Evolutionary conservation across 2,329 filamentous ascomycete genomes (phyloP).

Genomic region (Penicillium aurantiogriseum): DNA sequence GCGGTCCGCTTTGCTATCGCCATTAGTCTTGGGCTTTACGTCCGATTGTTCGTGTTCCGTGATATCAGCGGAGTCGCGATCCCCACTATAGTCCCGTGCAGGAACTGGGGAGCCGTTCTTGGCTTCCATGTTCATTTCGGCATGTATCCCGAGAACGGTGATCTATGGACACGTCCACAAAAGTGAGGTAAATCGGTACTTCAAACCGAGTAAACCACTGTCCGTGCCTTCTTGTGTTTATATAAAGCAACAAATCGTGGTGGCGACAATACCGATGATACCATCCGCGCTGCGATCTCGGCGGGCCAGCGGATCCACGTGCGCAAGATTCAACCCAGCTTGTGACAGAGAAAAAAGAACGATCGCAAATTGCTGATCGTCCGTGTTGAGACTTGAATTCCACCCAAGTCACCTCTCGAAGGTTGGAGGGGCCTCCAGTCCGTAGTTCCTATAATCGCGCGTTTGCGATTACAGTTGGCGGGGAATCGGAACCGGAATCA

Average conservation of each 20-base stretch:
- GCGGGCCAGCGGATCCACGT: conserved; percentile 18
- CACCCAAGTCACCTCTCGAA: neutral
- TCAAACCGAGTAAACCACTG: conserved; percentile 1
- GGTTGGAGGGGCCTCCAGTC: neutral
- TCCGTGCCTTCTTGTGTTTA: conserved; percentile 6
- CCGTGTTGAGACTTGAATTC: neutral
- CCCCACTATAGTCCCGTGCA: conserved; percentile 39
- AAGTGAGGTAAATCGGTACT: neutral
- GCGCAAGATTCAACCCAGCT: conserved; percentile 10
- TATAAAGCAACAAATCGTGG: conserved; percentile 14
- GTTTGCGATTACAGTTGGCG: conserved; percentile 23
- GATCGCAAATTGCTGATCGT: conserved; percentile 7
- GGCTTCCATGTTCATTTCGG: conserved; percentile 33
- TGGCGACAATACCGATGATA: conserved; percentile 17
- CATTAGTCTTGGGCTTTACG: conserved; percentile 46
- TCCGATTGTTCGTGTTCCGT: conserved; percentile 40
- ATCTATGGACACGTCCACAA: conserved; percentile 6
- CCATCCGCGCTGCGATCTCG: conserved; percentile 20
- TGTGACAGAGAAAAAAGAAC: conserved; percentile 1
- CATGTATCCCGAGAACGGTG: conserved; percentile 23
- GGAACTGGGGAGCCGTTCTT: conserved; percentile 39
- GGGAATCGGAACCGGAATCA: conserved; percentile 14
- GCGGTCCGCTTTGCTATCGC: conserved; percentile 58
- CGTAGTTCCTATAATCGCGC: conserved; percentile 21
- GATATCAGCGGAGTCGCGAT: conserved; percentile 39